phyloP scores from a whole-genome alignment of 257 asterid genomes.

The Scutellaria minor region DNA sequence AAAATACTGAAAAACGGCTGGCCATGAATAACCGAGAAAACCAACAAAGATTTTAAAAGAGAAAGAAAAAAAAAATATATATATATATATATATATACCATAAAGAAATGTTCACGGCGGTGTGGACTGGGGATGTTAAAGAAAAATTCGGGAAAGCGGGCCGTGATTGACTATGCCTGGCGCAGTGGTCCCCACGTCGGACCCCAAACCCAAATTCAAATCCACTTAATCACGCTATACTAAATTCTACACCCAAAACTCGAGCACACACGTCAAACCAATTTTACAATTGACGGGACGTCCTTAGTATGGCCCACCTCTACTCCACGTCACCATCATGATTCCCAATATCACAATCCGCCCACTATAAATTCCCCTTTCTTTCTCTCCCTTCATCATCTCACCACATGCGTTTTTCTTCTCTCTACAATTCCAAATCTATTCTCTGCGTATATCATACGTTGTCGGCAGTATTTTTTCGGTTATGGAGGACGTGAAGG shows the following conservation, averaged over 20 bases:
- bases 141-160: conserved; percentile 8
- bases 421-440: conserved; percentile 29
- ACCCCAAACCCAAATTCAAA: conserved; percentile 45
- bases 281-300: conserved; percentile 40
- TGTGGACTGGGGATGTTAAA: no score
- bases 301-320: conserved; percentile 43
- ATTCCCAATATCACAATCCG: conserved; percentile 13
- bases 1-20: no score
- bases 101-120: no score
- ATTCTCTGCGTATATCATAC: neutral
- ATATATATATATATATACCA: no score
- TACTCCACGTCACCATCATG: conserved; percentile 42
- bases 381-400: conserved; percentile 27
- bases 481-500: conserved; percentile 35
- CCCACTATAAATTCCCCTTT: conserved; percentile 38
- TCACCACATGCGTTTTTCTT: conserved; percentile 10
- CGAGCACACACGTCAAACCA: conserved; percentile 48
- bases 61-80: no score
- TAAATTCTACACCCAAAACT: conserved; percentile 37
- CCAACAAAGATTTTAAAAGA: no score
- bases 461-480: neutral
- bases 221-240: conserved; percentile 48
- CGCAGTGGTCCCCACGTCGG: conserved; percentile 49
- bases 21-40: no score
- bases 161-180: conserved; percentile 34